These are phyloP conservation scores for Dendrobium nobile DNA, from an alignment of 106 monocot species.

Conservation along the genomic window DNA sequence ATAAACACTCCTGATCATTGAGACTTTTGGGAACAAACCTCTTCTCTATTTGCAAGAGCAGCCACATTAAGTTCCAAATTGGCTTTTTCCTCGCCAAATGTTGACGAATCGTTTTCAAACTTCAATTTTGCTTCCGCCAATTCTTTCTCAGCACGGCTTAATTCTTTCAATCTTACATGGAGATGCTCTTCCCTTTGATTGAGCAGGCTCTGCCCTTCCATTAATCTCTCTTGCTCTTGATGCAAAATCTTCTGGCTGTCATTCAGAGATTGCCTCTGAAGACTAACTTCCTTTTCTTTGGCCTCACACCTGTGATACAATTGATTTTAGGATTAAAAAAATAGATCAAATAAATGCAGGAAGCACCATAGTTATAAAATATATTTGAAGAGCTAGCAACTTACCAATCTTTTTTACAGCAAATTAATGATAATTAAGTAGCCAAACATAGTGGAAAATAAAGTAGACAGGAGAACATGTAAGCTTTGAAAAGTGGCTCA, in stretches of 20 bases:
- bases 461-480: neutral
- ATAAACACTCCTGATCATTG: too few species aligned
- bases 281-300: slow-evolving; percentile 63
- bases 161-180: slow-evolving; percentile 36
- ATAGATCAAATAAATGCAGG: neutral
- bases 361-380: neutral
- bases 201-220: slow-evolving; percentile 43
- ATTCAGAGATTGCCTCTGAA: slow-evolving; percentile 53
- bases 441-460: neutral
- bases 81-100: slow-evolving; percentile 36
- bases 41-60: slow-evolving; percentile 51
- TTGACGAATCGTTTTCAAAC: slow-evolving; percentile 38
- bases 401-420: too few species aligned
- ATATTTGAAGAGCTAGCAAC: neutral
- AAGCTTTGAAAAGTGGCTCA: neutral
- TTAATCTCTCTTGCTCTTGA: slow-evolving; percentile 59
- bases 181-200: slow-evolving; percentile 71
- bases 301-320: slow-evolving; percentile 45
- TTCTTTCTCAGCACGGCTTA: slow-evolving; percentile 45
- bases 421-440: neutral
- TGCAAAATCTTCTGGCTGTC: slow-evolving; percentile 69
- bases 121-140: slow-evolving; percentile 37
- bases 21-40: slow-evolving; percentile 29
- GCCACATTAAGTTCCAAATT: slow-evolving; percentile 44
- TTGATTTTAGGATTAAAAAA: neutral